phyloP scores from a whole-genome alignment of 192 early-diverging fungal species.

The Gigaspora rosea region DNA sequence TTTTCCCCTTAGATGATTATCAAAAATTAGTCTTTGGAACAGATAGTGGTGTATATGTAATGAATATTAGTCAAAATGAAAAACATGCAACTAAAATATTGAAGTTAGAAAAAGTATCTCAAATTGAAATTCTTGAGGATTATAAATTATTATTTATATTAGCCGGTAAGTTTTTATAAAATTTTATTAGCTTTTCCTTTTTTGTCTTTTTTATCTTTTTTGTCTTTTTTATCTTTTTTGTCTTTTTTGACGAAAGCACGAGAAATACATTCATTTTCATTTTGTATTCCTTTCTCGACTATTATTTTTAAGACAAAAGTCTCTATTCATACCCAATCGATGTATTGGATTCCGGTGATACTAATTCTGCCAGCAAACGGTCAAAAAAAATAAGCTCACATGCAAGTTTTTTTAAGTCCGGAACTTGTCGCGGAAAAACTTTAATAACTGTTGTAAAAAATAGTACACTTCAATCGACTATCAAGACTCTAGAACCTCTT shows the following conservation, averaged over 20 bases:
- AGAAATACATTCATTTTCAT: conserved; percentile 60
- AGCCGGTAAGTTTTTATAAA: conserved; percentile 64
- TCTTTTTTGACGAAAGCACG: conserved; percentile 58
- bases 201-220: too few relatives aligned
- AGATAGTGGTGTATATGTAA: conserved; percentile 82
- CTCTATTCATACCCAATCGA: conserved; percentile 77
- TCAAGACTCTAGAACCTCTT: conserved; percentile 48
- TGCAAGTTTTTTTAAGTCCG: conserved; percentile 57
- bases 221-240: too few relatives aligned
- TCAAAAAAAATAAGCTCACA: conserved; percentile 48
- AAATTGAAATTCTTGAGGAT: conserved; percentile 87
- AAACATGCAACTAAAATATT: conserved; percentile 57
- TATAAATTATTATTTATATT: conserved; percentile 79
- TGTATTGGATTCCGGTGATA: conserved; percentile 68
- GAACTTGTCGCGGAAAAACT: conserved; percentile 41
- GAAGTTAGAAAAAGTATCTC: conserved; percentile 73
- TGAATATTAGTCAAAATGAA: conserved; percentile 54
- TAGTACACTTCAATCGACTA: conserved; percentile 40
- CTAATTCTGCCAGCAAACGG: conserved; percentile 50
- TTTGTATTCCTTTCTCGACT: too few relatives aligned
- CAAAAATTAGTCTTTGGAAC: conserved; percentile 77
- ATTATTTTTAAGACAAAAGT: conserved; percentile 72
- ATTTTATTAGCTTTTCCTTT: conserved; percentile 61
- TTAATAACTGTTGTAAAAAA: conserved; percentile 45
- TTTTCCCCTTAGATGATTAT: conserved; percentile 55